Base-by-base conservation (phyloP, 805 yeast species). In the Kodamaea sagamina region DNA sequence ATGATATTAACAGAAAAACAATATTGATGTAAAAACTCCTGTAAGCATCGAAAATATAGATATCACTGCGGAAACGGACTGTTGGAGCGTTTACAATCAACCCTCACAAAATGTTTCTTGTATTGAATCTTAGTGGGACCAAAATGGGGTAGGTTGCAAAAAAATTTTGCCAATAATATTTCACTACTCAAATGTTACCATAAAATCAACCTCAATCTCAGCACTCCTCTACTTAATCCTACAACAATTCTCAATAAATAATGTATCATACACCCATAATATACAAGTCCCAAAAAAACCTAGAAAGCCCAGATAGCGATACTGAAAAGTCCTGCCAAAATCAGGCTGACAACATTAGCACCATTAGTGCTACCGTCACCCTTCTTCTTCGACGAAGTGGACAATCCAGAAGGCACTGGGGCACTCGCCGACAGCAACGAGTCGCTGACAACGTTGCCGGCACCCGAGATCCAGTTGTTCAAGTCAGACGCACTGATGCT, bases 401-500 rank as follows among this genome's bases (percentile, higher is more conserved):
- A 13, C n/a, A 44, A 38, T 15, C 59, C 47, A 10, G 63, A 53
- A 8, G 52, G 42, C 16, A 41, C 43, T 32, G 49, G 49, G 42
- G 47, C 43, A 18, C 57, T 48, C 27, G 61, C 63, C 31, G 69
- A 62, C 6, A 59, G 53, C 44, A 62, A 56, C 12, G 51, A 24
- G 42, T 57, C 56, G 17, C 53, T 47, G 19, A 41, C 54, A 15
- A 57, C 62, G 17, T 53, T 59, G 12, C 67, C 71, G 6, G 70
- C 64, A 16, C 47, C 53, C 1, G 72, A 53, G 35, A 82, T 62
- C 79, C 86, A 75, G 1, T 53, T 37, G 40, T 62, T 55, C 8
- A 84, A 54, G 41, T 70, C 71, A n/a, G 68, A 48, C 15, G 72
- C 78, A 10, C 61, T 43, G 21, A 84, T 55, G n/a, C 72, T 54